Base-by-base conservation (phyloP, 768 basidiomycete genomes). In the Agrocybe pediades region DNA sequence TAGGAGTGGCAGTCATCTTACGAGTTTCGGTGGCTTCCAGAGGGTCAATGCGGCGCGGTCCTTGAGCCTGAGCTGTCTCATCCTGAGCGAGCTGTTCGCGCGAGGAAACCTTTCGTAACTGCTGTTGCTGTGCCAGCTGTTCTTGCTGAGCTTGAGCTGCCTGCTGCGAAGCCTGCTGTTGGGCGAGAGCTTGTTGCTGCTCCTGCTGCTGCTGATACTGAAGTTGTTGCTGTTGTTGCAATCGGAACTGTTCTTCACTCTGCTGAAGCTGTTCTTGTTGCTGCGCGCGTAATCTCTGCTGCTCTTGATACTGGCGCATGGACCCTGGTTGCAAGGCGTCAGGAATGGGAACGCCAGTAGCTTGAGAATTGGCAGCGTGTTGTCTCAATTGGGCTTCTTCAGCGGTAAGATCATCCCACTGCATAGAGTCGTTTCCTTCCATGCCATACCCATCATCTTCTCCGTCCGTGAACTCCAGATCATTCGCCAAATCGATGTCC, bases 341-440 rank as follows among this genome's bases (percentile, higher is more conserved):
- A 2, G 78, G 74, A 29, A 71, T 56, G 30, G 59, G 53, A 55
- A 64, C 30, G 40, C 59, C 54, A 11, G 23, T 11, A 26, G 48
- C 36, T 68, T 60, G 41, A 56, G 64, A 56, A 49, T 62, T 33
- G 39, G 50, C 39, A 51, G 51, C 60, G 67, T 53, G 47, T 53
- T 47, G 33, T 9, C 47, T 54, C 16, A 55, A 43, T 13, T 71
- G 68, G 41, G 68, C 67, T 26, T 78, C 75, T 49, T 81, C 83
- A 2, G 82, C 85, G 9, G 77, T 80, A 30, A 76, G 70, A 49
- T 92, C 90, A 44, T 94, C 92, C 94, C 95, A 95, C 55, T 82
- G 80, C 83, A 95, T 90, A 2, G 86, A 88, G 62, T 95, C 93
- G 55, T 93, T 92, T 0, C 81, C 82, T 48, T 89, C 88, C 77